Evolutionary conservation across 2,329 filamentous ascomycete genomes (phyloP).

Genomic region (Dactylellina haptotyla): DNA sequence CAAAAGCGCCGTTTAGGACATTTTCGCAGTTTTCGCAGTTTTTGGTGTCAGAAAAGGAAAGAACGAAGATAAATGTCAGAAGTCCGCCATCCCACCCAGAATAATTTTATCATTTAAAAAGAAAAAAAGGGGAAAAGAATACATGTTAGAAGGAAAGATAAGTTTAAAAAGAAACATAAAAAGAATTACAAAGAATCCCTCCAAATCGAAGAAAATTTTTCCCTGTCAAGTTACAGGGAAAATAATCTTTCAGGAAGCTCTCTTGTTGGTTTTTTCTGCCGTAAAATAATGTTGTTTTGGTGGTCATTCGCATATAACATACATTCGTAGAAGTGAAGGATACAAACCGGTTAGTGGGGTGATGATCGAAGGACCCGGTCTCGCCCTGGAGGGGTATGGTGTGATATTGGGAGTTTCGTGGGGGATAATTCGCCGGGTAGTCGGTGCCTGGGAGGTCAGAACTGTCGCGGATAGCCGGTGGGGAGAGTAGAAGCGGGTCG

Average conservation of each 20-base stretch:
- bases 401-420: conserved; percentile 37
- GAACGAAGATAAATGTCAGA: conserved; percentile 34
- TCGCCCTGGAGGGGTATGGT: conserved; percentile 37
- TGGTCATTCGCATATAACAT: conserved; percentile 48
- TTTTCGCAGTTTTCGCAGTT: conserved; percentile 31
- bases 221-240: conserved; percentile 25
- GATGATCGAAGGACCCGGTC: conserved; percentile 16
- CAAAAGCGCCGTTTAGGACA: conserved; percentile 37
- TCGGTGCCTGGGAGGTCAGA: conserved; percentile 30
- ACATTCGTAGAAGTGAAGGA: conserved; percentile 46
- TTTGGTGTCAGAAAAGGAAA: conserved; percentile 19
- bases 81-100: conserved; percentile 52
- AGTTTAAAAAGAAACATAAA: conserved; percentile 8
- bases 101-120: conserved; percentile 51
- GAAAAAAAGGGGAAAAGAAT: conserved; percentile 40
- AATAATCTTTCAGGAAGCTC: conserved; percentile 39
- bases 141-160: conserved; percentile 40
- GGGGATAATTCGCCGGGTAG: conserved; percentile 40
- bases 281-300: conserved; percentile 33
- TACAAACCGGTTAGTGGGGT: conserved; percentile 30
- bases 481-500: conserved; percentile 24
- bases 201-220: conserved; percentile 22
- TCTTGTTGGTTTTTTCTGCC: conserved; percentile 31
- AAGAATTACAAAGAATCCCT: conserved; percentile 29
- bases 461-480: conserved; percentile 43